These are phyloP conservation scores for Lactifluus echinatus DNA, from an alignment of 768 basidiomycete genomes.

Conservation along the genomic window DNA sequence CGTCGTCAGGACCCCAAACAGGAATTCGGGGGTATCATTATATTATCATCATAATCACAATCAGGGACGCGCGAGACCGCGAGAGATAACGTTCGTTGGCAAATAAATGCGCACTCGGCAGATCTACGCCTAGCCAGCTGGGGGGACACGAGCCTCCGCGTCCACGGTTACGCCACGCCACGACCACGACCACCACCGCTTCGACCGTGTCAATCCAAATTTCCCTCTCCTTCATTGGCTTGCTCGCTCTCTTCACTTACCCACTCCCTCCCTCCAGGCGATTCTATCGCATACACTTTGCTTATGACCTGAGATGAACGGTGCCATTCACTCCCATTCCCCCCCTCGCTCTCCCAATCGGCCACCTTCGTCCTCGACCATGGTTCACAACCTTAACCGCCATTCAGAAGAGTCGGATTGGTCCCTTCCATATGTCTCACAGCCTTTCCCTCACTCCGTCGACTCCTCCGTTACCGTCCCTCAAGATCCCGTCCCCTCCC, in stretches of 20 bases:
- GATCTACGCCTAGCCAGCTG: too few relatives aligned
- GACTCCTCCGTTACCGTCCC: slow-evolving; percentile 24
- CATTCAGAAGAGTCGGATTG: slow-evolving; percentile 23
- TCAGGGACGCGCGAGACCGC: too few relatives aligned
- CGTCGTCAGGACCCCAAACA: background rate
- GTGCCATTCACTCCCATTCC: slow-evolving; percentile 23
- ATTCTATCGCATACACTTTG: background rate
- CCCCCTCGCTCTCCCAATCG: slow-evolving; percentile 18
- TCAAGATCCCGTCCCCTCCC: slow-evolving; percentile 23
- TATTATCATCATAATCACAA: too few relatives aligned
- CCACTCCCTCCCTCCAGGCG: background rate
- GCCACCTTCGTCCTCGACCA: slow-evolving; percentile 5
- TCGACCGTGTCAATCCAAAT: too few relatives aligned
- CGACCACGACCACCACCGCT: too few relatives aligned
- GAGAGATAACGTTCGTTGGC: background rate
- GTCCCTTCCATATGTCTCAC: slow-evolving; percentile 23
- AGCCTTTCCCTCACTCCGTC: slow-evolving; percentile 22
- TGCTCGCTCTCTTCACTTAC: background rate
- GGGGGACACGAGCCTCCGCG: too few relatives aligned
- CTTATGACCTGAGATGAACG: slow-evolving; percentile 10
- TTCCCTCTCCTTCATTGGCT: too few relatives aligned
- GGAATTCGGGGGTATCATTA: background rate
- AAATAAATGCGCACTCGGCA: background rate
- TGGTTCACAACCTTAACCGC: slow-evolving; percentile 12
- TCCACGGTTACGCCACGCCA: background rate